Percentiles rank a stretch among this genome's conserved stretches.
Evolutionary conservation across 2,329 filamentous ascomycete species (phyloP).

Genomic region (Trichoderma gracile): DNA sequence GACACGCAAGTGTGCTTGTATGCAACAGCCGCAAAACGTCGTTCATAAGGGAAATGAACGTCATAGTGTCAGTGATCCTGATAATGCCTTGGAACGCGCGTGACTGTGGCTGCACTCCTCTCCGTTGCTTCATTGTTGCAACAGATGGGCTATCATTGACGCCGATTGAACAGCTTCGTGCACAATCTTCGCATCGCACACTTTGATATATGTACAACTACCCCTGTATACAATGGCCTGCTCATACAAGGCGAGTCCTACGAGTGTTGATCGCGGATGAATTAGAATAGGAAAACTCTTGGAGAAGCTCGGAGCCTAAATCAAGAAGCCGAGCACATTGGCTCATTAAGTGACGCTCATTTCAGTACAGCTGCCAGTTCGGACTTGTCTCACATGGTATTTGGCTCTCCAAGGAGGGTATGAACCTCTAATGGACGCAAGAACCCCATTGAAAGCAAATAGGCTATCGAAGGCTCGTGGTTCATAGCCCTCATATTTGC

Average conservation of each 20-base stretch:
- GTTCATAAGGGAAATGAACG: neutral
- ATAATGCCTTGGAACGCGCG: neutral
- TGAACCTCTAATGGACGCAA: no score
- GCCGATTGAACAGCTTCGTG: neutral
- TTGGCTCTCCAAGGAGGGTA: no score
- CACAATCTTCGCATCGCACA: no score
- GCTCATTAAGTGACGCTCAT: neutral
- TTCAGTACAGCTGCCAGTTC: neutral
- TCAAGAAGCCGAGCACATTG: neutral
- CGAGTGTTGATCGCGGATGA: no score
- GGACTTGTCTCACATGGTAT: no score
- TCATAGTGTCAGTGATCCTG: neutral
- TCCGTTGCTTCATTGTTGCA: no score
- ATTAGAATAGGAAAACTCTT: neutral
- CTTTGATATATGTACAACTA: neutral
- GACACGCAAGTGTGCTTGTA: neutral
- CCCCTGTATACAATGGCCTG: no score
- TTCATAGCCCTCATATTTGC: no score
- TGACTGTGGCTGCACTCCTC: neutral
- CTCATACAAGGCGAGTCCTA: neutral
- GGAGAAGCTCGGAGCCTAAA: neutral
- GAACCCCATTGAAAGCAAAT: no score
- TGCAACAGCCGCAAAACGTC: conserved; percentile 6
- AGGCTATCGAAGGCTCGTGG: no score
- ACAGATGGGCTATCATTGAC: neutral